These are phyloP conservation scores for Mucor racemosus DNA, from an alignment of 371 early-diverging fungal genomes.

Conservation along the genomic window DNA sequence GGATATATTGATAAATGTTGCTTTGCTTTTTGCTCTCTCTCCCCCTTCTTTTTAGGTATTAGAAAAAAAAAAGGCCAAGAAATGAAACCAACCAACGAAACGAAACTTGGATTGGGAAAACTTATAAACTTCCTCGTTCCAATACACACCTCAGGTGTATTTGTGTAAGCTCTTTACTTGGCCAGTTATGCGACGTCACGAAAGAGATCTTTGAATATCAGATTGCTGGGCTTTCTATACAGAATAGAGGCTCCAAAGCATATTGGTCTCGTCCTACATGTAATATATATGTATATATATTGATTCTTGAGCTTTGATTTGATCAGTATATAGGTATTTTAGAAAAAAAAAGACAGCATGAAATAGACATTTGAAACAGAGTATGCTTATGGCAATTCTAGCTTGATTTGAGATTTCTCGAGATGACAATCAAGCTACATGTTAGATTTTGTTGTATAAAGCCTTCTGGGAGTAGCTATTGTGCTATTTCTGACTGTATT, in stretches of 20 bases:
- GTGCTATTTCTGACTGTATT: no score
- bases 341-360: no score
- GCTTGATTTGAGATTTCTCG: no score
- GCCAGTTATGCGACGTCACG: background rate
- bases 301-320: no score
- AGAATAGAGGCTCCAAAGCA: background rate
- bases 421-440: no score
- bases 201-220: slow-evolving; percentile 1
- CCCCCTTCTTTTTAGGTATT: background rate
- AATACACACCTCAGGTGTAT: background rate
- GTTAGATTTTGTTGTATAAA: no score
- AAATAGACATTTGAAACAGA: no score
- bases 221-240: background rate
- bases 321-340: no score
- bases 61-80: background rate
- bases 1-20: background rate
- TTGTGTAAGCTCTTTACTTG: background rate
- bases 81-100: background rate
- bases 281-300: no score
- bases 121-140: background rate
- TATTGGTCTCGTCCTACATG: no score
- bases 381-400: no score
- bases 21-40: background rate
- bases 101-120: background rate
- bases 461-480: no score